Conservation (phyloP, 2,329 filamentous ascomycete genomes). For the Exophiala spinifera region DNA sequence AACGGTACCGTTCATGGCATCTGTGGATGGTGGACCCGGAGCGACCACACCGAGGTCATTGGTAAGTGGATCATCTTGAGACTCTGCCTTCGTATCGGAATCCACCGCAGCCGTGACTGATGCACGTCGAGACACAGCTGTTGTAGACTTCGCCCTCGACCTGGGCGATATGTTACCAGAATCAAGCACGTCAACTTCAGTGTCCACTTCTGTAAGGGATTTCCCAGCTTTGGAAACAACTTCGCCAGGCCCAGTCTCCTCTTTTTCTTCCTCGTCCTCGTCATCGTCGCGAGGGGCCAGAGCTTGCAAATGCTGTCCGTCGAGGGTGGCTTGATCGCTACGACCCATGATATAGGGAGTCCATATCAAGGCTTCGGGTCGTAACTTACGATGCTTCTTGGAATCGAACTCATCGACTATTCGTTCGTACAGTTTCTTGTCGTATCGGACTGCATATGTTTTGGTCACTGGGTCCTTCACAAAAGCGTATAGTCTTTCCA, state of each 20-base stretch:
- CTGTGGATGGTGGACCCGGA: conserved; percentile 28
- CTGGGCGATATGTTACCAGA: conserved; percentile 16
- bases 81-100: conserved; percentile 5
- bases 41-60: conserved; percentile 22
- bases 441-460: conserved; percentile 83
- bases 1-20: conserved; percentile 16
- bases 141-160: conserved; percentile 8
- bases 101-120: background rate
- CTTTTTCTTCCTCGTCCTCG: conserved; percentile 33
- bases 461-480: conserved; percentile 86
- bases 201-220: conserved; percentile 30
- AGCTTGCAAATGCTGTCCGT: conserved; percentile 77
- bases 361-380: conserved; percentile 80
- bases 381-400: conserved; percentile 82
- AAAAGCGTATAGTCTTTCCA: conserved; percentile 85
- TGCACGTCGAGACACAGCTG: conserved; percentile 4
- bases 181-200: conserved; percentile 19
- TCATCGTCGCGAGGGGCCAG: conserved; percentile 84
- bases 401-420: conserved; percentile 86
- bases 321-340: conserved; percentile 75
- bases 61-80: conserved; percentile 15
- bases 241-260: conserved; percentile 21
- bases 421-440: conserved; percentile 78
- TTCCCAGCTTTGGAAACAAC: conserved; percentile 17
- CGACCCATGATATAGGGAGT: conserved; percentile 96